Conservation (phyloP, 1,284 basidiomycete species). For the Trametes pubescens region DNA sequence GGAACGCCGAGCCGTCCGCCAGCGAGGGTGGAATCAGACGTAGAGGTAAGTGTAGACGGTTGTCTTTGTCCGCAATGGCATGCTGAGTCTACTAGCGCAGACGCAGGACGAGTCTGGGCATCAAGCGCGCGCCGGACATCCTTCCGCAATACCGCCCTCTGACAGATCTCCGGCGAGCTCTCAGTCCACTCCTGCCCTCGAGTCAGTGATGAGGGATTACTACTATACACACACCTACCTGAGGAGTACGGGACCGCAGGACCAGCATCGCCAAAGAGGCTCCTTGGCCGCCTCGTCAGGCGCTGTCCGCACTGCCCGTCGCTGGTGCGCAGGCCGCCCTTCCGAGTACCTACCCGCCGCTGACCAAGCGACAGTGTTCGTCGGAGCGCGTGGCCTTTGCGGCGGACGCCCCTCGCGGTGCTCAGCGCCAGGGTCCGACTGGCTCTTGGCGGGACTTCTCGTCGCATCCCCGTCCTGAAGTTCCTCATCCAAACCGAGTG, state of each 20-base stretch:
- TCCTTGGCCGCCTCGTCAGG: not conserved
- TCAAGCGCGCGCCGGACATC: not conserved
- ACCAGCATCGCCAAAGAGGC: not conserved
- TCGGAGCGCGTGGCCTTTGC: not conserved
- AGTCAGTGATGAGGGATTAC: not conserved
- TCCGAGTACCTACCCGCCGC: not conserved
- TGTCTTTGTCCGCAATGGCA: not conserved
- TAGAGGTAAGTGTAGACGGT: not conserved
- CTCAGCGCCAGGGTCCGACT: not conserved
- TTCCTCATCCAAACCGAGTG: not conserved
- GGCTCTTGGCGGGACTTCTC: not conserved
- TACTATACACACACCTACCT: not conserved
- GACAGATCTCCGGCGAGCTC: not conserved
- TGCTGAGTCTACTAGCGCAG: not conserved
- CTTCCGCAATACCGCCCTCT: not conserved
- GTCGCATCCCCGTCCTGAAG: too few species aligned
- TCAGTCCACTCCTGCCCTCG: not conserved
- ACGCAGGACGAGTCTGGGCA: not conserved
- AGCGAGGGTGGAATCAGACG: not conserved
- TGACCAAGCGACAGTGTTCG: slow-evolving; percentile 7
- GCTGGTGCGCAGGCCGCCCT: not conserved
- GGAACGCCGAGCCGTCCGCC: not conserved
- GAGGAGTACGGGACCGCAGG: not conserved
- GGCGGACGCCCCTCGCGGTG: not conserved
- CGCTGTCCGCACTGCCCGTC: not conserved